Evolutionary conservation across 768 basidiomycete species (phyloP), one percentile per base, ranked within the genome.

Genomic region (Amyloporia xantha): DNA sequence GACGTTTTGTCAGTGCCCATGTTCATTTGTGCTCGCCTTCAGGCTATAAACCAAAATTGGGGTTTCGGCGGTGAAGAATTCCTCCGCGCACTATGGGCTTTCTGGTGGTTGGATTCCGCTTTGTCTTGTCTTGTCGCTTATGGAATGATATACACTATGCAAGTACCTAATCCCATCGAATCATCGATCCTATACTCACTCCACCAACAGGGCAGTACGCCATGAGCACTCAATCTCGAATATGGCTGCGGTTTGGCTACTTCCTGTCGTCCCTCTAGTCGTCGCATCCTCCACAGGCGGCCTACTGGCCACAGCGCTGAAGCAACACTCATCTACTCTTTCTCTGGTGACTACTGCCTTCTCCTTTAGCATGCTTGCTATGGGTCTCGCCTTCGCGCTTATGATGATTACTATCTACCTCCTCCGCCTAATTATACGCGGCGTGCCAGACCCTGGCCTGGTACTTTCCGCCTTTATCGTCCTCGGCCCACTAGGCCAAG

Each of bases 401-500:
- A 73, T 76, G 68, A 71, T 79, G 62, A 75, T 73, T 57, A 68
- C 71, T 5, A 54, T 71, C 27, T 78, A 75, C 59, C 62, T 77
- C 25, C 63, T 69, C 24, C 71, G 77, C 3, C 62, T 75, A 36
- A 67, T 73, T 41, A 59, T 72, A 28, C 57, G 64, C 24, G 73
- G 72, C 6, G 67, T 69, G 0, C 72, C 72, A 15, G 68, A 71
- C 44, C 62, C 62, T 21, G 62, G 62, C 35, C 49, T 71, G 49
- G 64, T 74, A 49, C 59, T 74, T 40, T 73, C 71, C 37, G 64
- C 68, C 3, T 77, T 79, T 57, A 57, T 79, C 21, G 70, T 73
- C 6, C 67, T 79, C 30, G 78, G 78, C 4, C 78, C 78, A 3
- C 69, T 76, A 51, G 77, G 77, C 4, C 76, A 78, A 58, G 77